Base-by-base conservation (phyloP, 2,329 filamentous ascomycete genomes). In the Phaeophleospora eucalypticola region DNA sequence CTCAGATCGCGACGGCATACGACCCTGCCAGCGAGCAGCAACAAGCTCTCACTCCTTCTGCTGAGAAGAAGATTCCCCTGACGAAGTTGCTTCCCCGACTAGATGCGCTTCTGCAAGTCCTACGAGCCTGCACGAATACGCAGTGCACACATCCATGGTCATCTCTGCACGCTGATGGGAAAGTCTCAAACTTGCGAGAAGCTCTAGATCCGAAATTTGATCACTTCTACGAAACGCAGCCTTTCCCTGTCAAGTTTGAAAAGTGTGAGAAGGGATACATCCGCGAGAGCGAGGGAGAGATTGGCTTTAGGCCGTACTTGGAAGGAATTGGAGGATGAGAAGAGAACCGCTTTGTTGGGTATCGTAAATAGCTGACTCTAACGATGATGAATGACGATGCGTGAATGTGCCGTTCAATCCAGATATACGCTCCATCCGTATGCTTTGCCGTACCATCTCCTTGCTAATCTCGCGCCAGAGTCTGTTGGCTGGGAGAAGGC, bases 401-500 rank as follows among this genome's bases (percentile, higher is more conserved):
- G 7, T 29, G 24, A 6, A 29, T 29, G 7, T 29, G 24, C 24
- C 7, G 6, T 29, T 80, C 71, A 71, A 77, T 86, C 64, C 46
- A 74, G 68, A 63, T 83, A 83, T 40, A 83, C 78, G 65, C 74
- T 72, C 81, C 81, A 83, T 39, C 76, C 77, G 47, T 71, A 72
- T 39, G 72, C 67, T 38, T 65, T 67, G 17, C 75, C 78, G 56
- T 78, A 80, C 70, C 80, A 84, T 50, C 73, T 75, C 57, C 75
- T 70, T 7, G 81, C 80, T 53, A 86, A 67, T 35, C 67, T 68
- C 12, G 73, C 75, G 32, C 82, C 82, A 57, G 75, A 78, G 54
- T 78, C 77, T 0, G 82, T 85, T n/a, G 81, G 81, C 57, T 83
- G 80, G 56, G 80, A 83, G 65, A 85, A 84, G 2, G 81, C 81